Conservation (phyloP, 1,284 basidiomycete species). For the Melampsora larici-populina region DNA sequence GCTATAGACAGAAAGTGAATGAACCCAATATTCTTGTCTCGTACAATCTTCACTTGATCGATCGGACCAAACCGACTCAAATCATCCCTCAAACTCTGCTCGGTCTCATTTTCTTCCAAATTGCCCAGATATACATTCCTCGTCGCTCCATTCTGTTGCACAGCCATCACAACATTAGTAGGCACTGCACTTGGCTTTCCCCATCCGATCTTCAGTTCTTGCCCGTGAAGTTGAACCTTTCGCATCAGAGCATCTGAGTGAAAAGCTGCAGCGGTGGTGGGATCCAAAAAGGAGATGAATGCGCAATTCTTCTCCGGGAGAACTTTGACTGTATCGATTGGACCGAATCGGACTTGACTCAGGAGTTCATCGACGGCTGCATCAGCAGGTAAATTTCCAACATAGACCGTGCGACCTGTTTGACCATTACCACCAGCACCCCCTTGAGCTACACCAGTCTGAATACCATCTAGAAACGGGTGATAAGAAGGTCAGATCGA, state of each 20-base stretch:
- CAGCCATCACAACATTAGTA: constrained; percentile 74
- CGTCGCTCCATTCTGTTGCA: constrained; percentile 82
- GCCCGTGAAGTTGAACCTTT: constrained; percentile 81
- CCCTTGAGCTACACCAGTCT: constrained; percentile 11
- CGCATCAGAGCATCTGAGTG: constrained; percentile 90
- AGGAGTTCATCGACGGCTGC: too few relatives aligned
- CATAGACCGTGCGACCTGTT: constrained; percentile 83
- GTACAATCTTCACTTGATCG: constrained; percentile 94
- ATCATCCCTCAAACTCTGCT: constrained; percentile 82
- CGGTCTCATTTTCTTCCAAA: constrained; percentile 78
- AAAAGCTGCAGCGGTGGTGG: constrained; percentile 83
- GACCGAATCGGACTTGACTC: constrained; percentile 95
- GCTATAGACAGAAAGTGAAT: constrained; percentile 92
- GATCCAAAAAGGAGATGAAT: constrained; percentile 94
- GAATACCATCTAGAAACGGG: constrained; percentile 8
- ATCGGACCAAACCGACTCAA: constrained; percentile 85
- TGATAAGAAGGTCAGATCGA: neutral
- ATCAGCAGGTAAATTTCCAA: constrained; percentile 92
- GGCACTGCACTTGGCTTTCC: constrained; percentile 85
- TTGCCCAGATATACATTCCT: constrained; percentile 91
- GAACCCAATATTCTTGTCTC: constrained; percentile 96
- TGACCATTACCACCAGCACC: constrained; percentile 17
- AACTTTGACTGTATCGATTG: constrained; percentile 88
- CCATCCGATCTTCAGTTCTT: constrained; percentile 95
- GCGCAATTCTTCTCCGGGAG: constrained; percentile 97